Base-by-base conservation (phyloP, 768 basidiomycete genomes). In the Wakefieldia striispora region DNA sequence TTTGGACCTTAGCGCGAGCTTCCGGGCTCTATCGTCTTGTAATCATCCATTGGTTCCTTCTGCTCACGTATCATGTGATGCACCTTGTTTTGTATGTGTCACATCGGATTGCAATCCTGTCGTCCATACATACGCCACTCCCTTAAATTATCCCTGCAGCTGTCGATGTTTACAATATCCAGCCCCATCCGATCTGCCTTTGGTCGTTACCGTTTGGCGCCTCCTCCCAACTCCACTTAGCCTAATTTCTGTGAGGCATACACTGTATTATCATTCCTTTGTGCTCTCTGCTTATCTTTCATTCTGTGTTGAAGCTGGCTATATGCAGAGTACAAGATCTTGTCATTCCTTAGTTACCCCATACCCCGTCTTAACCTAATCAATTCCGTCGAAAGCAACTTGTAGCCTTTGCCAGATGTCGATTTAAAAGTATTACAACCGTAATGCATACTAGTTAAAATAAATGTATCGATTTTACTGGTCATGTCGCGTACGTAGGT, bases 201-300 rank as follows among this genome's bases (percentile, higher is more conserved):
- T n/a, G 44, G 54, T 40, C 19, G 16, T 45, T 27, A 27, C 26
- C 45, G 43, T 48, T 51, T 44, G 43, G 59, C 50, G 29, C 26
- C 38, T 42, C 31, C 21, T 13, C 23, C 39, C 41, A 23, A 40
- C 5, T 43, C 33, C 38, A 37, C 36, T 40, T 55, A 55, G 41
- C 41, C 51, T 63, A 55, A 57, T 45, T 45, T 40, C 33, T 4
- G 12, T 40, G 27, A 53, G 59, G 52, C 50, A 51, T 56, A 33
- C 45, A 44, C 41, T 64, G 60, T 69, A 67, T 49, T 49, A 59
- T 47, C 54, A 53, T 54, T 58, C 63, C 4, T 55, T 69, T 62
- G 53, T 45, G 53, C 38, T n/a, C 27, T 19, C 40, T 13, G 41
- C 39, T 52, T 35, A 40, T 42, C 45, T 33, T 33, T 44, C 11